phyloP scores from a whole-genome alignment of 192 early-diverging fungal species.

The Jimgerdemannia lactiflua region DNA sequence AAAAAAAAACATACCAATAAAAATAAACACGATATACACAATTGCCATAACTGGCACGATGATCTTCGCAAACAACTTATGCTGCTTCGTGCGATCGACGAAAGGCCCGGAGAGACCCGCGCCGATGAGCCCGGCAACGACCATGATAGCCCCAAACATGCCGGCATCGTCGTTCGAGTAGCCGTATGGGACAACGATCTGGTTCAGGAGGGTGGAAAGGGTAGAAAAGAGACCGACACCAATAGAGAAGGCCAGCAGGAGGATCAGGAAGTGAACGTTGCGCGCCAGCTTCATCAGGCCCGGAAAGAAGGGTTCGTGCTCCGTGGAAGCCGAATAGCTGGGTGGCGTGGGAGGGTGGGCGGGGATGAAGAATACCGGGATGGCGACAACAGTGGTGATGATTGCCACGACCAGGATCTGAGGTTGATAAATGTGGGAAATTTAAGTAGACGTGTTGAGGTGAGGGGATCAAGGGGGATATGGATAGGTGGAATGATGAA shows the following conservation, averaged over 20 bases:
- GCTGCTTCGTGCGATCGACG: conserved; percentile 55
- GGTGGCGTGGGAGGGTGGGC: conserved; percentile 46
- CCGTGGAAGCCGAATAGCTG: conserved; percentile 38
- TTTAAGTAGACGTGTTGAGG: neutral
- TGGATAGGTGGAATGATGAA: too few relatives aligned
- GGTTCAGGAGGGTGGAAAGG: conserved; percentile 41
- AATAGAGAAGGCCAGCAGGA: conserved; percentile 45
- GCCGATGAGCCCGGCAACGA: conserved; percentile 57
- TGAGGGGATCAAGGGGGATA: neutral
- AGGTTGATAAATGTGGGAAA: neutral
- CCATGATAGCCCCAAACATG: conserved; percentile 50
- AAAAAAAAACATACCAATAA: conserved; percentile 31
- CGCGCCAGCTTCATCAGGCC: conserved; percentile 32
- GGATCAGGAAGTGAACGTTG: conserved; percentile 44
- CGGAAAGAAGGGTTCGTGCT: conserved; percentile 30
- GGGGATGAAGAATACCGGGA: conserved; percentile 42
- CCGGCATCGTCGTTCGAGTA: conserved; percentile 44
- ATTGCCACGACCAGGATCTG: conserved; percentile 38
- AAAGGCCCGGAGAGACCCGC: conserved; percentile 46
- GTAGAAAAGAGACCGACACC: conserved; percentile 49
- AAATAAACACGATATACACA: conserved; percentile 40
- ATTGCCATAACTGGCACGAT: conserved; percentile 40
- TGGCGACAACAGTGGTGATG: conserved; percentile 33
- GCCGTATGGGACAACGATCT: conserved; percentile 44
- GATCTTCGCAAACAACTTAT: conserved; percentile 40